phyloP scores from a whole-genome alignment of 306 rosid species.

The Prunus fruticosa region DNA sequence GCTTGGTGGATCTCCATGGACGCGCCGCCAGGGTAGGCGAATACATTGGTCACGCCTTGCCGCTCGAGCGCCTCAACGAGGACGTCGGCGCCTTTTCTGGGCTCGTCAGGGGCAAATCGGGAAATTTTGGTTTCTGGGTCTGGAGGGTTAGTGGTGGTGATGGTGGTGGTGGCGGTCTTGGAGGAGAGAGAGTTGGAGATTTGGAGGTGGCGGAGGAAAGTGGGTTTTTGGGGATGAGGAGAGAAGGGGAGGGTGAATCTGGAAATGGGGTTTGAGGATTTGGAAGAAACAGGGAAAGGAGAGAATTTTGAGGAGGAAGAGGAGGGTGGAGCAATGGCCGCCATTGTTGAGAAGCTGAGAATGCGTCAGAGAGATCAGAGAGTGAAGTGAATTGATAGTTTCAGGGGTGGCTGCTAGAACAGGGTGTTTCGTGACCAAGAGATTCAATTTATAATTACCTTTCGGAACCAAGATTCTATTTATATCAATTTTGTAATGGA shows the following conservation, averaged over 20 bases:
- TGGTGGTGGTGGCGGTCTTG: conserved; percentile 21
- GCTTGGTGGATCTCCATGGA: conserved; percentile 98
- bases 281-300: conserved; percentile 5
- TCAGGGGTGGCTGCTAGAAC: neutral
- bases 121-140: conserved; percentile 21
- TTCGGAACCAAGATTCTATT: no score
- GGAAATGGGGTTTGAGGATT: conserved; percentile 14
- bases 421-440: neutral
- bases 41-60: conserved; percentile 64
- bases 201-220: conserved; percentile 19
- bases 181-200: conserved; percentile 38
- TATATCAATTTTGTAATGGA: no score
- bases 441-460: neutral
- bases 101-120: conserved; percentile 50
- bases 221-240: conserved; percentile 9
- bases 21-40: conserved; percentile 96
- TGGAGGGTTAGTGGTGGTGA: conserved; percentile 7
- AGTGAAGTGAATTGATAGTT: neutral
- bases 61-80: conserved; percentile 90
- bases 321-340: conserved; percentile 14
- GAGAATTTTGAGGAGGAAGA: conserved; percentile 29
- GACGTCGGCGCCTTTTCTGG: conserved; percentile 80
- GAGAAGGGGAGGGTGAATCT: conserved; percentile 32
- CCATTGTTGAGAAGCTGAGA: conserved; percentile 3
- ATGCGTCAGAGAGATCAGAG: neutral